These are phyloP conservation scores for Scytalidium sp. DNA, from an alignment of 2,329 filamentous ascomycete species.

Conservation along the genomic window DNA sequence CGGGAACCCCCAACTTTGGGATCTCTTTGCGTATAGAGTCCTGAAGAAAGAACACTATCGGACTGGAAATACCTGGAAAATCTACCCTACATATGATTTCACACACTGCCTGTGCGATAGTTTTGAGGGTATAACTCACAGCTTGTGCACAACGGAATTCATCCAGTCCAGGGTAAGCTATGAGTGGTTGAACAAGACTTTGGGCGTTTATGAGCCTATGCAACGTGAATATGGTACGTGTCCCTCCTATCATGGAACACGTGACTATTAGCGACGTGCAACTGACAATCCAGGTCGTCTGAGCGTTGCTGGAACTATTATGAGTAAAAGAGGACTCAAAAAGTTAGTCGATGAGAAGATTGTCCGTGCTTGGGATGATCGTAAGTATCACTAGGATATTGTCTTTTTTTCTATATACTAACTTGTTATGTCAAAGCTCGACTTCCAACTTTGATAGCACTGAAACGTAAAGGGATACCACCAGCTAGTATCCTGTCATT, in stretches of 20 bases:
- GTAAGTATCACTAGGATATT: too few species aligned
- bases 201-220: conserved; percentile 88
- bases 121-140: conserved; percentile 89
- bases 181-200: conserved; percentile 80
- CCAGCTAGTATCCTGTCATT: conserved; percentile 87
- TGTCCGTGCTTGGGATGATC: conserved; percentile 89
- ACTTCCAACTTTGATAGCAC: conserved; percentile 80
- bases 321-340: conserved; percentile 82
- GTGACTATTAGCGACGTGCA: too few species aligned
- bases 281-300: conserved; percentile 46
- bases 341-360: conserved; percentile 74
- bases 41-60: conserved; percentile 73
- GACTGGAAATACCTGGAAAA: conserved; percentile 81
- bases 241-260: too few species aligned
- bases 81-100: conserved; percentile 95
- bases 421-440: conserved; percentile 41
- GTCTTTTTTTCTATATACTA: too few species aligned
- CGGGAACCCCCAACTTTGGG: conserved; percentile 95
- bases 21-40: conserved; percentile 86
- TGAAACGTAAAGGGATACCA: conserved; percentile 81
- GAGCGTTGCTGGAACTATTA: conserved; percentile 78
- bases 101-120: conserved; percentile 89
- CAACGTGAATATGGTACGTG: conserved; percentile 79
- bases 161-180: conserved; percentile 82
- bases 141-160: conserved; percentile 91